These are phyloP conservation scores for Boletellus dicymbophilus DNA, from an alignment of 1,284 basidiomycete species.

Conservation along the genomic window DNA sequence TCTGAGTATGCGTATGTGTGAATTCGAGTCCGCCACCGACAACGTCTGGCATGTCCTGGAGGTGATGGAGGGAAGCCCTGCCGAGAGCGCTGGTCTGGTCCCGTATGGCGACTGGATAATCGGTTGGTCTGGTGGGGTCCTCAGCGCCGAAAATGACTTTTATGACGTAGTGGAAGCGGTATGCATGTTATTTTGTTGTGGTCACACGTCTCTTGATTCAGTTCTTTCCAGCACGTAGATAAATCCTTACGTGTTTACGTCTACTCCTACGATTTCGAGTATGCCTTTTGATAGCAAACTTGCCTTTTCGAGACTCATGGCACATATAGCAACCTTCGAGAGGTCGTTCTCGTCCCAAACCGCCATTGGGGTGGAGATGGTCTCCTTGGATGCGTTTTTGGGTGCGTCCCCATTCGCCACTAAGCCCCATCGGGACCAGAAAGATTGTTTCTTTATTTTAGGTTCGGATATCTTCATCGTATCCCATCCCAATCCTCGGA, in stretches of 20 bases:
- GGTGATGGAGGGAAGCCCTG: conserved; percentile 94
- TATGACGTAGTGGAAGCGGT: conserved; percentile 95
- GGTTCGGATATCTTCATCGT: conserved; percentile 86
- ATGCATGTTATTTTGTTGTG: conserved; percentile 31
- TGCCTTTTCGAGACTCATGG: conserved; percentile 9
- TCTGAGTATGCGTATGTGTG: conserved; percentile 89
- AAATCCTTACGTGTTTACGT: conserved; percentile 94
- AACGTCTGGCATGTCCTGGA: conserved; percentile 99
- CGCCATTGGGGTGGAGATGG: conserved; percentile 96
- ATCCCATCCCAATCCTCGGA: conserved; percentile 73
- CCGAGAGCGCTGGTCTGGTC: conserved; percentile 86
- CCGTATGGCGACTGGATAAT: conserved; percentile 90
- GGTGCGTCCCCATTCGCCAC: conserved; percentile 50
- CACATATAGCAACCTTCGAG: conserved; percentile 73
- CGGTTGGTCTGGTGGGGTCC: conserved; percentile 94
- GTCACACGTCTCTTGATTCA: conserved; percentile 11
- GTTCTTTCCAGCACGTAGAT: conserved; percentile 76
- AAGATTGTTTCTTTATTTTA: conserved; percentile 26
- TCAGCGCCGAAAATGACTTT: conserved; percentile 94
- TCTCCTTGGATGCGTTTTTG: conserved; percentile 91
- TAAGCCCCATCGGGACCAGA: conserved; percentile 3
- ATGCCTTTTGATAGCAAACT: conserved; percentile 35
- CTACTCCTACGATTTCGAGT: conserved; percentile 98
- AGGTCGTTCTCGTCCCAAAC: conserved; percentile 92
- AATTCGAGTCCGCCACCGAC: conserved; percentile 85